Evolutionary conservation across 1,139 yeast species (phyloP).

Genomic region (Pichia sp.): DNA sequence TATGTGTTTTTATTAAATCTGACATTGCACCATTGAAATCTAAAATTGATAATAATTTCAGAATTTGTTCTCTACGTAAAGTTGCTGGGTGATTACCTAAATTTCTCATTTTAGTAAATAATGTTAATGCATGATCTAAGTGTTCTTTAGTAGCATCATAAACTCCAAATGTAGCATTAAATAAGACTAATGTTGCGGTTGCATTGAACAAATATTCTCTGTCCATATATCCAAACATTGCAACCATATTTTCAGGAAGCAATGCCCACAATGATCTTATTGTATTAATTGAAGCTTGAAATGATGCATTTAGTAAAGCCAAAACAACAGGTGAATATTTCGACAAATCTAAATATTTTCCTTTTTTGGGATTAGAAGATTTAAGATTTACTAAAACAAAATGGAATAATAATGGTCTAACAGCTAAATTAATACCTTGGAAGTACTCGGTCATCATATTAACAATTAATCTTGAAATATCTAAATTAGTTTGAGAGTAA

Average conservation of each 20-base stretch:
- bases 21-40: conserved; percentile 66
- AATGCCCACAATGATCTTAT: conserved; percentile 69
- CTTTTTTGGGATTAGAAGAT: conserved; percentile 34
- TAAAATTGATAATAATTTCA: conserved; percentile 56
- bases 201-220: conserved; percentile 79
- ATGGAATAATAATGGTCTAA: conserved; percentile 72
- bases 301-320: conserved; percentile 68
- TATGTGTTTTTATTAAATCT: conserved; percentile 51
- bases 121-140: conserved; percentile 63
- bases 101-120: conserved; percentile 69
- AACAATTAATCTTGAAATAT: conserved; percentile 62
- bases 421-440: conserved; percentile 79
- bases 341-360: conserved; percentile 54
- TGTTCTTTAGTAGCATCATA: conserved; percentile 70
- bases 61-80: conserved; percentile 61
- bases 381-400: conserved; percentile 67
- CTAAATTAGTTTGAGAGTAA: conserved; percentile 48
- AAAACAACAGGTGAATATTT: conserved; percentile 63
- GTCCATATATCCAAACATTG: conserved; percentile 85
- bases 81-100: conserved; percentile 78
- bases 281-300: conserved; percentile 78
- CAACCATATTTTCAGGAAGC: conserved; percentile 70
- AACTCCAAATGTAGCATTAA: conserved; percentile 78
- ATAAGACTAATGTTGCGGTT: conserved; percentile 68
- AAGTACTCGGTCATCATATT: conserved; percentile 82